Evolutionary conservation across 441 rosid species (phyloP), one percentile per base, ranked within the genome.

Genomic region (Kokia cookei): DNA sequence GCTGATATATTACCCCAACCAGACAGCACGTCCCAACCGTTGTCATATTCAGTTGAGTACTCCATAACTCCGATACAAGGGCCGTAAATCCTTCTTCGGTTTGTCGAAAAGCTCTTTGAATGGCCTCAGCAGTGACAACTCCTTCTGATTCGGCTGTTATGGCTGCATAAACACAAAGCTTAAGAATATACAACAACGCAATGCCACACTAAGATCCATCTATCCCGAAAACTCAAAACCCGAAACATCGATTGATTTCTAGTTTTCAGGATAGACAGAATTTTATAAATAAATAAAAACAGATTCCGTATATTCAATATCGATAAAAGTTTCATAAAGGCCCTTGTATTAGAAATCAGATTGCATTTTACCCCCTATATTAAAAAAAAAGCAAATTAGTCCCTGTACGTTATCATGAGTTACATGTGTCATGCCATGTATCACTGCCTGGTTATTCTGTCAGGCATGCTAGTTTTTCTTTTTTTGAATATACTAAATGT

Each of bases 81-180:
- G 88, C 76, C 48, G 94, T 87, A 53, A 94, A 94, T 22, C 96
- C 97, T 77, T 88, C 91, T 81, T 94, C 97, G 0, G 97, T 92
- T 13, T 85, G 90, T 35, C 48, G 83, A 74, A 89, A 89, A 27
- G 97, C 95, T 81, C 92, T 86, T 72, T 76, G 83, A 66, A 94
- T 86, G 47, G 94, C 89, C 78, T 89, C 91, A 1, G 81, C 62
- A 0, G 94, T 88, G 79, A 89, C 96, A 80, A 82, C 84, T 79
- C 97, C 93, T 69, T 81, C 83, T 0, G 83, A 75, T 81, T 91
- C 89, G 40, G 89, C 95, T 84, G 86, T 79, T 78, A 91, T 84
- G 61, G 91, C 93, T 94, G 96, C 93, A 88, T 81, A 85, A 91
- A 79, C 91, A 88, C 85, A 87, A 85, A 90, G 79, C 87, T 92